phyloP scores from a whole-genome alignment of 768 basidiomycete species.

The Cantharellus cinnabarinus region DNA sequence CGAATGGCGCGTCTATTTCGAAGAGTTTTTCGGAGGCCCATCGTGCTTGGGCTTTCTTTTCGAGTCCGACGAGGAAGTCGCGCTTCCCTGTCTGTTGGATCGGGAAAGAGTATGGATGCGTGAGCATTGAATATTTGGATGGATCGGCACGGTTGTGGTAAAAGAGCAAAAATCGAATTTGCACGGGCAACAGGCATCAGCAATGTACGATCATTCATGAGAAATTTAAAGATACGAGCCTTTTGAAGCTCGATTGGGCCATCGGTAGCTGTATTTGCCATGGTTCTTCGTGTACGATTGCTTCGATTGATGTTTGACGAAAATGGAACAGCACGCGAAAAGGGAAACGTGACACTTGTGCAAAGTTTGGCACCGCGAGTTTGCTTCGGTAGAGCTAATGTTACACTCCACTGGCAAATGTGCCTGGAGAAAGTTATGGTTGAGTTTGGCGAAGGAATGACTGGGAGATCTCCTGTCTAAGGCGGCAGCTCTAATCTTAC shows the following conservation, averaged over 20 bases:
- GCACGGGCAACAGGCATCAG: background rate
- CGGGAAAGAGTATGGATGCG: background rate
- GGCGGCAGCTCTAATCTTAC: too few species aligned
- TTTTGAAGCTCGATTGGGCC: conserved; percentile 11
- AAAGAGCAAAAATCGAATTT: background rate
- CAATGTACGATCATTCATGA: background rate
- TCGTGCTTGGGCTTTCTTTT: conserved; percentile 61
- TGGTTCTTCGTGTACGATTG: background rate
- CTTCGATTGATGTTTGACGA: background rate
- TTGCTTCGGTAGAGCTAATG: background rate
- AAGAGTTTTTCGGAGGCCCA: conserved; percentile 69
- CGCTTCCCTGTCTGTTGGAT: conserved; percentile 68
- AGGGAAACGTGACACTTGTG: background rate
- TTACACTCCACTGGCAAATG: background rate
- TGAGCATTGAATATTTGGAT: background rate
- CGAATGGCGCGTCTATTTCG: conserved; percentile 57
- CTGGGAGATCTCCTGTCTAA: background rate
- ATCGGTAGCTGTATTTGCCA: conserved; percentile 3
- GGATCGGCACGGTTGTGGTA: background rate
- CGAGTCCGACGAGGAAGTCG: conserved; percentile 65
- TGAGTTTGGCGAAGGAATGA: background rate
- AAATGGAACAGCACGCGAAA: background rate
- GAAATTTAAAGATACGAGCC: conserved; percentile 2
- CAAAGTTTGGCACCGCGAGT: background rate
- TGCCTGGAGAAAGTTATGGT: background rate